Evolutionary conservation across 441 rosid species (phyloP).

Genomic region (Brassica hybrid): DNA sequence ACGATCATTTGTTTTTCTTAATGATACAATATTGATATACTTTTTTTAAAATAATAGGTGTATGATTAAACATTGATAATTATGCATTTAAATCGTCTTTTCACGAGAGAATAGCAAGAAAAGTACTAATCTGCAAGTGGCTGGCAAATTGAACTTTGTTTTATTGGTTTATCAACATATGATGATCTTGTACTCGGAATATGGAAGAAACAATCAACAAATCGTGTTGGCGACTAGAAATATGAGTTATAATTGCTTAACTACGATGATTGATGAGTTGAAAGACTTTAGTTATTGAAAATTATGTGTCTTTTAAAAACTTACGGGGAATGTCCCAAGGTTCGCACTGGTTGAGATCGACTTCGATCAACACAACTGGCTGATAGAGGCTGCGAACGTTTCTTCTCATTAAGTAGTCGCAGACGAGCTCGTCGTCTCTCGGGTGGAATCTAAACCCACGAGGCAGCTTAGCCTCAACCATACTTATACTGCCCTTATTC

Average conservation of each 20-base stretch:
- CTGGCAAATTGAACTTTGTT: constrained; percentile 4
- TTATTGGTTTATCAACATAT: constrained; percentile 19
- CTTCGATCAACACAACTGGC: constrained; percentile 75
- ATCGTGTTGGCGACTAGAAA: constrained; percentile 5
- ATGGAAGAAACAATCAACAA: constrained; percentile 11
- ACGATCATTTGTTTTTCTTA: neutral
- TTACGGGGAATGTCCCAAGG: constrained; percentile 96
- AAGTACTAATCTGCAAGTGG: constrained; percentile 14
- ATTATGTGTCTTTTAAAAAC: neutral
- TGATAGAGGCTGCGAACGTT: constrained; percentile 60
- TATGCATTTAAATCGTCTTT: constrained; percentile 24
- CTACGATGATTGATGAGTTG: neutral
- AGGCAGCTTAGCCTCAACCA: constrained; percentile 48
- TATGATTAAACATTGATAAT: constrained; percentile 21
- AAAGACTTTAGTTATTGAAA: neutral
- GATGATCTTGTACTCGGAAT: constrained; percentile 8
- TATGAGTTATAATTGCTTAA: constrained; percentile 3
- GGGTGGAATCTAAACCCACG: constrained; percentile 94
- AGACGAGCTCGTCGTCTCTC: constrained; percentile 88
- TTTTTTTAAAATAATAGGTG: neutral
- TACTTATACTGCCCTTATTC: constrained; percentile 33
- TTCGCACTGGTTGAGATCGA: constrained; percentile 87
- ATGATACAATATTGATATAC: neutral
- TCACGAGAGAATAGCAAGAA: constrained; percentile 5
- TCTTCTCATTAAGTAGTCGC: constrained; percentile 75